A percentile compares a stretch with the other conserved stretches of the same genome.
Conservation (phyloP, 345 rosid species). For the Reutealis trisperma region DNA sequence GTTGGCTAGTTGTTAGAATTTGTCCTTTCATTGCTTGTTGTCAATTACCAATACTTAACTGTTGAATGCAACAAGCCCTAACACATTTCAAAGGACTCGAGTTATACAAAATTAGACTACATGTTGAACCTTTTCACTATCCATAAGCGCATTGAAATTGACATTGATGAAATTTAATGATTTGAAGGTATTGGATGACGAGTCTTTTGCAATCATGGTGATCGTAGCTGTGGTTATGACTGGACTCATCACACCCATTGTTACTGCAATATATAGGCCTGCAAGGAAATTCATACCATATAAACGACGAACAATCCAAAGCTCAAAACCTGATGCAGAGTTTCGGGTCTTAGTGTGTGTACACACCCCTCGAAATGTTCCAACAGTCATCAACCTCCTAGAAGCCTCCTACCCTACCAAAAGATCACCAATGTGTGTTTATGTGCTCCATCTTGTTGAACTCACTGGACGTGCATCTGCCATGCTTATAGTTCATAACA, state of each 20-base stretch:
- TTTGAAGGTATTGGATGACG: conserved; percentile 74
- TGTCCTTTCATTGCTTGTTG: no score
- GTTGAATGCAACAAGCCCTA: no score
- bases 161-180: not conserved
- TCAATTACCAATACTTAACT: no score
- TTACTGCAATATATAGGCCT: conserved; percentile 61
- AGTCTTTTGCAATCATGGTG: conserved; percentile 79
- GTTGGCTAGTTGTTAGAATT: no score
- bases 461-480: conserved; percentile 97
- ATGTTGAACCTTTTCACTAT: no score
- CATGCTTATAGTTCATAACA: conserved; percentile 86
- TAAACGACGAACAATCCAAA: conserved; percentile 68
- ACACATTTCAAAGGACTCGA: no score
- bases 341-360: conserved; percentile 63
- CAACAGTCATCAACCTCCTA: conserved; percentile 80
- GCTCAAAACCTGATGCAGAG: conserved; percentile 67
- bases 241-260: conserved; percentile 63
- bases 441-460: conserved; percentile 89
- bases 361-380: conserved; percentile 88
- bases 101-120: no score
- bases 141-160: no score
- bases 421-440: conserved; percentile 71
- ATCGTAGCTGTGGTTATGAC: conserved; percentile 76
- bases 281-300: conserved; percentile 61
- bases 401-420: conserved; percentile 84